Evolutionary conservation across 495 filamentous ascomycete genomes (phyloP).

Genomic region (Neurospora sp.): DNA sequence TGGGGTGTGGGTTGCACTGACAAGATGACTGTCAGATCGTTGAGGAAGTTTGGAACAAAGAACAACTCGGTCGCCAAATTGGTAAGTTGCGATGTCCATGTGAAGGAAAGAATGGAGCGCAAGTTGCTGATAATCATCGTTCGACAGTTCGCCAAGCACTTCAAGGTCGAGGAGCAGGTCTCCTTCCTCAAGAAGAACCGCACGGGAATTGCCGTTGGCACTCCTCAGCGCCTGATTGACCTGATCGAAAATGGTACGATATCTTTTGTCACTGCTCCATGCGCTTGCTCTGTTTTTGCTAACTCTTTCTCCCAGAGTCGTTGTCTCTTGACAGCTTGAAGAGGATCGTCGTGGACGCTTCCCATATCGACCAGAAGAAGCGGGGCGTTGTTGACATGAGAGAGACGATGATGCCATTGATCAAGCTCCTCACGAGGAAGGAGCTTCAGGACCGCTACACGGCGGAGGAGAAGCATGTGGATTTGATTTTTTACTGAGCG

Average conservation of each 20-base stretch:
- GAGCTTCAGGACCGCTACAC: slow-evolving; percentile 63
- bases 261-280: neutral
- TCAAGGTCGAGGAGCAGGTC: slow-evolving; percentile 83
- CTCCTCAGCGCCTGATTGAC: slow-evolving; percentile 70
- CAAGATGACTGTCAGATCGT: slow-evolving; percentile 37
- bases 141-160: slow-evolving; percentile 79
- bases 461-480: slow-evolving; percentile 35
- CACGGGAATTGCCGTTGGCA: slow-evolving; percentile 81
- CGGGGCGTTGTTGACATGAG: slow-evolving; percentile 86
- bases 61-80: slow-evolving; percentile 73
- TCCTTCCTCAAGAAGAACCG: slow-evolving; percentile 59
- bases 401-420: slow-evolving; percentile 69
- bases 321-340: slow-evolving; percentile 59
- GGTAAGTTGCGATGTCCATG: slow-evolving; percentile 15
- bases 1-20: neutral
- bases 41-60: slow-evolving; percentile 71
- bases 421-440: slow-evolving; percentile 52
- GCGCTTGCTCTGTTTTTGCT: slow-evolving; percentile 4
- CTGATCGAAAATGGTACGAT: slow-evolving; percentile 65
- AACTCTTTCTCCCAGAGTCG: slow-evolving; percentile 40
- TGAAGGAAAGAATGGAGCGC: neutral
- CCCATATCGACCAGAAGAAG: slow-evolving; percentile 86
- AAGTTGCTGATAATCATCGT: neutral
- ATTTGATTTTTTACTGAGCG: slow-evolving; percentile 49
- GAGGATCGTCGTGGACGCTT: slow-evolving; percentile 78